Percentiles rank a stretch among this genome's conserved stretches.
phyloP scores from a whole-genome alignment of 1,284 basidiomycete species.

The Xanthoconium separans region DNA sequence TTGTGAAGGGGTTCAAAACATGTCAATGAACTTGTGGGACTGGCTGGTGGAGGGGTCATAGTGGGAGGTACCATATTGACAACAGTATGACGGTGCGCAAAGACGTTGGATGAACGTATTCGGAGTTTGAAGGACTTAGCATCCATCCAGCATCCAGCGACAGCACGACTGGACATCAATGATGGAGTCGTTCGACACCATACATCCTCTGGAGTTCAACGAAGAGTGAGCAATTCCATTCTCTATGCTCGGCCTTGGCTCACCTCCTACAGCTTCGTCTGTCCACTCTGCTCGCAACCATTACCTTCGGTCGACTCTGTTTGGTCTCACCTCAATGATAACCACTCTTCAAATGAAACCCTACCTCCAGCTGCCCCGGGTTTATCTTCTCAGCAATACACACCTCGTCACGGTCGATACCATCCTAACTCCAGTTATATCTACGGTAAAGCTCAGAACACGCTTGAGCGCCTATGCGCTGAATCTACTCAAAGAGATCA shows the following conservation, averaged over 20 bases:
- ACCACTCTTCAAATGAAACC: neutral
- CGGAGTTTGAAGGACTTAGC: no score
- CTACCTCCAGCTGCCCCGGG: neutral
- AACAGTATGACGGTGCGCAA: no score
- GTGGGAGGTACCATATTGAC: no score
- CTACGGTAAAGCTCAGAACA: conserved; percentile 3
- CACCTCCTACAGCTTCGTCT: neutral
- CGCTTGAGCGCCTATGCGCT: conserved; percentile 1
- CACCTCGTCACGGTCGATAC: neutral
- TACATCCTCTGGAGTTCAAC: neutral
- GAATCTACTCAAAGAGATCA: neutral
- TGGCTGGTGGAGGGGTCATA: no score
- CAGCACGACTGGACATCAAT: no score
- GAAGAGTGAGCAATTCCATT: neutral
- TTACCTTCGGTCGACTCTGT: neutral
- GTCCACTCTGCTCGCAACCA: neutral
- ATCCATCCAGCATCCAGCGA: no score
- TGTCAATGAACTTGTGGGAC: no score
- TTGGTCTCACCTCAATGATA: conserved; percentile 1
- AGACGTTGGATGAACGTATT: no score
- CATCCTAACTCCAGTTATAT: conserved; percentile 2
- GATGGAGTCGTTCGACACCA: neutral
- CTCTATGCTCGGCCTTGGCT: neutral
- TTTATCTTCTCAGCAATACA: neutral
- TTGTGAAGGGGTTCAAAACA: no score